Conservation (phyloP, 2,329 filamentous ascomycete species). For the Fusarium luffae region DNA sequence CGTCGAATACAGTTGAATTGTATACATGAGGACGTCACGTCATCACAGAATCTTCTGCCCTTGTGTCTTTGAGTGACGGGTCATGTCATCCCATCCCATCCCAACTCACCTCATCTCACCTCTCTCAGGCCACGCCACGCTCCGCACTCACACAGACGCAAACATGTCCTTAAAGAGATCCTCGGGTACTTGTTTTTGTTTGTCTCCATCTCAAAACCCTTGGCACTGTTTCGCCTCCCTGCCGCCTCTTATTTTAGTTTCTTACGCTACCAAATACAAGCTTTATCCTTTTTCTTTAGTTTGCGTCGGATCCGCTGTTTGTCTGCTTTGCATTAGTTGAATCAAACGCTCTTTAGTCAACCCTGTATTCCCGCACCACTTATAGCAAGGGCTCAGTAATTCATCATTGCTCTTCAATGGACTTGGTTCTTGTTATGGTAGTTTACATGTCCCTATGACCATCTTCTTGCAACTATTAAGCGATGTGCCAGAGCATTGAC, state of each 20-base stretch:
- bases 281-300: neutral
- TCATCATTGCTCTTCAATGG: too few species aligned
- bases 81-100: constrained; percentile 35
- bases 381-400: neutral
- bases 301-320: constrained; percentile 27
- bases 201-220: constrained; percentile 6
- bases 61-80: constrained; percentile 25
- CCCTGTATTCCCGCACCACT: constrained; percentile 19
- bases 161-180: constrained; percentile 29
- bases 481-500: neutral
- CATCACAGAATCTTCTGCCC: neutral
- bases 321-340: constrained; percentile 5
- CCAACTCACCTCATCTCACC: constrained; percentile 23
- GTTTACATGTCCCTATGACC: neutral
- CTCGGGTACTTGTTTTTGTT: constrained; percentile 21
- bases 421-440: neutral
- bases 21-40: constrained; percentile 16
- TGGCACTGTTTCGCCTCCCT: neutral
- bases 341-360: neutral
- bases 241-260: neutral
- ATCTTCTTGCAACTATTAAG: neutral
- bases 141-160: constrained; percentile 37
- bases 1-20: constrained; percentile 24
- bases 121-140: constrained; percentile 32
- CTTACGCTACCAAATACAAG: neutral